These are phyloP conservation scores for Pseudogymnoascus sp. DNA, from an alignment of 2,329 filamentous ascomycete species.

Conservation along the genomic window DNA sequence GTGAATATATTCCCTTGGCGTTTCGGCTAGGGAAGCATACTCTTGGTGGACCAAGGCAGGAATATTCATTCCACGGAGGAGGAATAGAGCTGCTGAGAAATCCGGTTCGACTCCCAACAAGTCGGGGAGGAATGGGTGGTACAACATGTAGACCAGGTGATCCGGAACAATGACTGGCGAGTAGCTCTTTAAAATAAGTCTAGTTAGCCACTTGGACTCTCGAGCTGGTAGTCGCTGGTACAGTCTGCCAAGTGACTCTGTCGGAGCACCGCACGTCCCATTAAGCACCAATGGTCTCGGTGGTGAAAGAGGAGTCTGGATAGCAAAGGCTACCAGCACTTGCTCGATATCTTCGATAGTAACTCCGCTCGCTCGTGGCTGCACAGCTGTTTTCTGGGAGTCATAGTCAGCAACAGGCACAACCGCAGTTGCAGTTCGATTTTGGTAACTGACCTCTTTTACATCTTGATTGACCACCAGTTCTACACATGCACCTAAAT, in stretches of 20 bases:
- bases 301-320: conserved; percentile 52
- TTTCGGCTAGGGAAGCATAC: not conserved
- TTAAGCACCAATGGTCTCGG: conserved; percentile 27
- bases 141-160: conserved; percentile 22
- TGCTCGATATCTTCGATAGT: conserved; percentile 66
- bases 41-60: not conserved
- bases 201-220: conserved; percentile 81
- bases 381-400: conserved; percentile 9
- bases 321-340: conserved; percentile 57
- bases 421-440: not conserved
- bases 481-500: conserved; percentile 66
- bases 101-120: not conserved
- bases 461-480: conserved; percentile 53
- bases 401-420: not conserved
- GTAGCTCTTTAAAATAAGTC: conserved; percentile 69
- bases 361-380: conserved; percentile 32
- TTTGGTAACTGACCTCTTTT: conserved; percentile 18
- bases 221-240: conserved; percentile 52
- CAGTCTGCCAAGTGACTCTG: conserved; percentile 42
- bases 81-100: conserved; percentile 4
- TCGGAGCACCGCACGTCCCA: conserved; percentile 12
- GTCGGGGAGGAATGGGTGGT: not conserved
- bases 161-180: conserved; percentile 56
- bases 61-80: not conserved
- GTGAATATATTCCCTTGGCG: not conserved